Base-by-base conservation (phyloP, 1,284 basidiomycete genomes). In the Apiotrichum akiyoshidainum region DNA sequence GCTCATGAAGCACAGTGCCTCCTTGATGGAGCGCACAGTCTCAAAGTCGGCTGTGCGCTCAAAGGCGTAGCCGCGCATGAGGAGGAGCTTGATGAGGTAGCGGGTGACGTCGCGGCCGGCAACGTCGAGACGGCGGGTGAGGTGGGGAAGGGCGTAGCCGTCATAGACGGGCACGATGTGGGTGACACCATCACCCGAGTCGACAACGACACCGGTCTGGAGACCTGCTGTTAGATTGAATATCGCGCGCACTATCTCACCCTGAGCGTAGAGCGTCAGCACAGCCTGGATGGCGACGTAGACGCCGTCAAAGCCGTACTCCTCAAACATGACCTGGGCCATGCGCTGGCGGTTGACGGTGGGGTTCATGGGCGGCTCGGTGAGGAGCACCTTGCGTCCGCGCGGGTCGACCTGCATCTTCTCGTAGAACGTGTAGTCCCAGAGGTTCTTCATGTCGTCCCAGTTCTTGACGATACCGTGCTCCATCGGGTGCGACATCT, bases 321-420 rank as follows among this genome's bases (percentile, higher is more conserved):
- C 90, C 80, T 99, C 96, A 75, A 99, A 98, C 95, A 99, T 99
- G 74, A 98, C 92, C 79, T 99, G 88, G 61, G 87, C 88, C 94
- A 99, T 98, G 74, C 85, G 83, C 78, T 94, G 87, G 69, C 96
- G 81, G 79, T 99, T 99, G 65, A 80, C 86, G 74, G 88, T 92
- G 5, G 96, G 96, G 80, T 99, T 99, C 95, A 99, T 98, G 45
- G 95, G 96, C n/a, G 96, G 96, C 78, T 99, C 96, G 1, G 96
- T 99, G 68, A 99, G 83, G 58, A 99, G 80, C 48, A 99, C 85
- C 80, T 98, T 99, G 67, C 86, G 83, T 1, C 92, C 96, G 48
- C 82, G 82, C 26, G 94, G 87, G 73, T 97, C 88, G 66, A 98
- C 83, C 68, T 86, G 84, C 60, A 99, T 85, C 80, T 99, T 99